These are phyloP conservation scores for Andalucia godoyi DNA, from an alignment of 78 protist genomes.

Conservation along the genomic window DNA sequence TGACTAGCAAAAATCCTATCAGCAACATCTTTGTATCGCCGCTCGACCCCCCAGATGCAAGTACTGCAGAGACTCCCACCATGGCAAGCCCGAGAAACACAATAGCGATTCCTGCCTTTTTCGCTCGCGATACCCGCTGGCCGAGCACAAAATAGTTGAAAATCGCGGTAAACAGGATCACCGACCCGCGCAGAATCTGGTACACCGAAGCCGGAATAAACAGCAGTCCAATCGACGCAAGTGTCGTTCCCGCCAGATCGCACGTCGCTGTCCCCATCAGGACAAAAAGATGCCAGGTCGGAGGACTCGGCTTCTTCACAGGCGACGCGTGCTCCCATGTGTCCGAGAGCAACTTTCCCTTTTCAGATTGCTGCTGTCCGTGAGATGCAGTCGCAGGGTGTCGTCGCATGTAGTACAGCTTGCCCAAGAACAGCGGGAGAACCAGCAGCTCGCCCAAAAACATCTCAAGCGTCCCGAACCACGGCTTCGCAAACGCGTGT, in stretches of 20 bases:
- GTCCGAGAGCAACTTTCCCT: background rate
- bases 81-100: slow-evolving; percentile 15
- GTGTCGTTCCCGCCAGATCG: slow-evolving; percentile 31
- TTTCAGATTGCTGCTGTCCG: background rate
- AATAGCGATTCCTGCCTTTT: slow-evolving; percentile 9
- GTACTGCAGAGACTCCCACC: slow-evolving; percentile 15
- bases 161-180: slow-evolving; percentile 47
- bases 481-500: slow-evolving; percentile 17
- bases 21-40: too few relatives aligned
- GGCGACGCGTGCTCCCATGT: background rate
- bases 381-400: background rate
- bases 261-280: background rate
- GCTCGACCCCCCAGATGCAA: background rate
- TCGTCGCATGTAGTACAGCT: background rate
- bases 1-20: background rate
- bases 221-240: slow-evolving; percentile 16
- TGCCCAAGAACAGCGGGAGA: background rate
- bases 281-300: background rate
- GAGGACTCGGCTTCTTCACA: background rate
- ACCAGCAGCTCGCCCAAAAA: slow-evolving; percentile 22
- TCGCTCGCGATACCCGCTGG: background rate
- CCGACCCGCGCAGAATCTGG: slow-evolving; percentile 44
- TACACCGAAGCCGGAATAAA: slow-evolving; percentile 21
- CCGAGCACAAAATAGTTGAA: slow-evolving; percentile 12
- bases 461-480: slow-evolving; percentile 32